Conservation (phyloP, 495 filamentous ascomycete species). For the Lepidopterella palustris region DNA sequence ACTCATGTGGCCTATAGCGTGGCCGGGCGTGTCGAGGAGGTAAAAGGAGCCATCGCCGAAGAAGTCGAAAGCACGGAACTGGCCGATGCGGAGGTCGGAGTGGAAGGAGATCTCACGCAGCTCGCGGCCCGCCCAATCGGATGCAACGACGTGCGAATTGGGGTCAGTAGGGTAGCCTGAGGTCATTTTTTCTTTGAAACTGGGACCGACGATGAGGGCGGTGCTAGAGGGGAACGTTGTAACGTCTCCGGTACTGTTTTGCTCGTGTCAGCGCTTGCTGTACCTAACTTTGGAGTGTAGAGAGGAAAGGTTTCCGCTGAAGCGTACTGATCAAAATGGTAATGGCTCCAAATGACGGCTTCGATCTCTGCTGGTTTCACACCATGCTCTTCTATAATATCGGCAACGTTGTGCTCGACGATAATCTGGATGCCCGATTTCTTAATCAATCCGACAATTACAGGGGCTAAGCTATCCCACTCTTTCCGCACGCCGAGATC, state of each 20-base stretch:
- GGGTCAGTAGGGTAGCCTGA: conserved; percentile 23
- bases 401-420: conserved; percentile 30
- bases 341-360: conserved; percentile 31
- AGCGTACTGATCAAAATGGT: conserved; percentile 19
- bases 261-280: no score
- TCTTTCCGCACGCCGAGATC: conserved; percentile 55
- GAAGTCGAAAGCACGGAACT: conserved; percentile 27
- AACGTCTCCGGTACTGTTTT: not conserved
- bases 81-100: conserved; percentile 21
- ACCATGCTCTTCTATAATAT: conserved; percentile 31
- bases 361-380: conserved; percentile 24
- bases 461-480: conserved; percentile 39
- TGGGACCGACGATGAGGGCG: conserved; percentile 19
- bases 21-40: conserved; percentile 49
- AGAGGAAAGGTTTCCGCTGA: not conserved
- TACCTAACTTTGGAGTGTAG: not conserved
- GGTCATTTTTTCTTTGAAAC: conserved; percentile 13
- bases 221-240: conserved; percentile 5
- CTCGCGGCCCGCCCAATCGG: conserved; percentile 19
- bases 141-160: conserved; percentile 15
- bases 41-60: conserved; percentile 53
- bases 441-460: conserved; percentile 10
- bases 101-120: conserved; percentile 21
- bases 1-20: conserved; percentile 50
- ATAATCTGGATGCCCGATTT: conserved; percentile 23